Evolutionary conservation across 441 rosid genomes (phyloP).

Genomic region (Corymbia citriodora): DNA sequence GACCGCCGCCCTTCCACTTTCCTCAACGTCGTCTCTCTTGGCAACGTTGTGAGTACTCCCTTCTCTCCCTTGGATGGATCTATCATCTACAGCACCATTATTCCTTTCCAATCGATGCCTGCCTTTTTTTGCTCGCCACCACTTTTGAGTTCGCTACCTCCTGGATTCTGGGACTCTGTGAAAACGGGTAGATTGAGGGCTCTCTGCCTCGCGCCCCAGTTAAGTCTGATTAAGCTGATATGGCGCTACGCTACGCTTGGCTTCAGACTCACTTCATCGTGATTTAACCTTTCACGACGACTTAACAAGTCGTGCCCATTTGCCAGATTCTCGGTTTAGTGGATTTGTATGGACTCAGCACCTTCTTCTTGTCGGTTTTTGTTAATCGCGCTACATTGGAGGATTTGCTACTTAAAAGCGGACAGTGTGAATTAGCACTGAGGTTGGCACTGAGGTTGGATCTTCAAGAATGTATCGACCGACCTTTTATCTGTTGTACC

Average conservation of each 20-base stretch:
- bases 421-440: not conserved
- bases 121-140: not conserved
- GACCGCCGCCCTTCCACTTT: slow-evolving; percentile 43
- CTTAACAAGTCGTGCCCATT: not conserved
- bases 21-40: slow-evolving; percentile 71
- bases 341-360: not conserved
- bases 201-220: not conserved
- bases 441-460: not conserved
- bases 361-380: not conserved
- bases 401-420: not conserved
- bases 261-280: not conserved
- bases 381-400: not conserved
- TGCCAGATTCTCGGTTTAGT: not conserved
- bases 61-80: not conserved
- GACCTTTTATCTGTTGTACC: not conserved
- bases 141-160: not conserved
- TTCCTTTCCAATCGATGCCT: not conserved
- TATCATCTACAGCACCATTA: not conserved
- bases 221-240: not conserved
- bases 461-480: not conserved
- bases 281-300: not conserved
- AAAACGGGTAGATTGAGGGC: not conserved
- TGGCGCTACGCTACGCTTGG: not conserved
- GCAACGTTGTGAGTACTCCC: slow-evolving; percentile 56
- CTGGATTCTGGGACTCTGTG: not conserved